Base-by-base conservation (phyloP, 345 rosid species). In the Cardamine resedifolia region DNA sequence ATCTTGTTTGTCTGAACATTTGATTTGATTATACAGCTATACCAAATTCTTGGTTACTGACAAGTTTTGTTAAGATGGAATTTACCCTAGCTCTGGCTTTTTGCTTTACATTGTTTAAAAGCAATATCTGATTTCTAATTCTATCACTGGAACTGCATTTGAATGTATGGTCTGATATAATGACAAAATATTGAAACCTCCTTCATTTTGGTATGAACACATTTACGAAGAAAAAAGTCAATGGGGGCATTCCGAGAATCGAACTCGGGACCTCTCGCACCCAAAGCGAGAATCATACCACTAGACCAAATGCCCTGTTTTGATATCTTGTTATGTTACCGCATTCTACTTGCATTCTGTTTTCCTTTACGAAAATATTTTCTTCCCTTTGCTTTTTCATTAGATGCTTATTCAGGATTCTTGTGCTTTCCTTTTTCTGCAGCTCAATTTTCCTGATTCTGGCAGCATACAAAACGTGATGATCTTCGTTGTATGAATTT, bases 241-340 rank as follows among this genome's bases (percentile, higher is more conserved):
- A 58, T 0, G 5, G 86, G 85, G 90, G 85, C 85, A 78, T 89
- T 87, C 83, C 77, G 85, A 83, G 90, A 89, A 86, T 78, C 69
- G 56, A 84, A 85, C 85, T 86, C 83, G 73, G 81, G 90, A 92
- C 88, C 86, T 86, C 89, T 92, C 83, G 82, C 90, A 85, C 90
- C 92, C 89, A 79, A 87, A 90, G 90, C 85, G 72, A 90, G 90
- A 85, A 87, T 86, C 90, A 85, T 87, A 81, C 91, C 91, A 87
- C 91, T 88, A 87, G 83, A 85, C 91, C 87, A 86, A 87, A 83
- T 84, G 86, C 88, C 89, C 79, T 48, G 10, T 24, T 56, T 23
- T 23, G 1, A 23, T 23, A 23, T 23, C 30, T 28, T 4, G 30
- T 28, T 28, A 28, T 28, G 30, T 28, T 28, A 28, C 4, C 30